phyloP scores from a whole-genome alignment of 805 yeast species.

The Sugiyamaella valdiviana region DNA sequence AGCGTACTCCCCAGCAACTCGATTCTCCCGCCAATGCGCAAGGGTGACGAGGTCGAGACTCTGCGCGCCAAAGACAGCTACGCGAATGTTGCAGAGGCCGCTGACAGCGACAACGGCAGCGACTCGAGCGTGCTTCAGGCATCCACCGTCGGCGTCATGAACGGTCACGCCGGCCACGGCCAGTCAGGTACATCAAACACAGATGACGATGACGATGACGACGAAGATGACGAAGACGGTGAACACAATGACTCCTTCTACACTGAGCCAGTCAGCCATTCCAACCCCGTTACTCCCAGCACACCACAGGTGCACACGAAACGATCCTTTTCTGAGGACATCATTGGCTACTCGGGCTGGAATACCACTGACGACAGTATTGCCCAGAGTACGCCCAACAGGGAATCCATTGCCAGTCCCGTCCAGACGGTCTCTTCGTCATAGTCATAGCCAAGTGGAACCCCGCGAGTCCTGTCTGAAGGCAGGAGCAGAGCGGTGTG shows the following conservation, averaged over 20 bases:
- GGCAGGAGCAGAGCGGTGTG: too few species aligned
- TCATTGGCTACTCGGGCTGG: conserved; percentile 5
- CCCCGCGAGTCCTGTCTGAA: too few species aligned
- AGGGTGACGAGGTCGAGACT: neutral
- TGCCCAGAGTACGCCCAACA: neutral
- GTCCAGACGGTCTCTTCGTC: too few species aligned
- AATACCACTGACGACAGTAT: neutral
- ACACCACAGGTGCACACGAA: neutral
- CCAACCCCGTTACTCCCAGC: neutral
- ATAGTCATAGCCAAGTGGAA: too few species aligned
- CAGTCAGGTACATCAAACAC: too few species aligned
- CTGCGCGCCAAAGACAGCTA: neutral
- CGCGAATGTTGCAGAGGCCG: neutral
- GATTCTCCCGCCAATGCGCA: conserved; percentile 22
- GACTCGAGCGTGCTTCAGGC: neutral
- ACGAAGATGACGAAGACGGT: conserved; percentile 1
- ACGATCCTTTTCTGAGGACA: conserved; percentile 1
- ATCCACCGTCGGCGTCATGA: neutral
- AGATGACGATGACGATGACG: conserved; percentile 5
- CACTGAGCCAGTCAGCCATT: conserved; percentile 2
- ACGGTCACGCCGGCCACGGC: neutral
- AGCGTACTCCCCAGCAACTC: conserved; percentile 26
- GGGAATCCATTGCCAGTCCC: neutral
- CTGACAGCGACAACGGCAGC: conserved; percentile 7
- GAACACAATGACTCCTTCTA: conserved; percentile 4